These are phyloP conservation scores for Nicotiana tomentosiformis DNA, from an alignment of 257 asterid species.

Conservation along the genomic window DNA sequence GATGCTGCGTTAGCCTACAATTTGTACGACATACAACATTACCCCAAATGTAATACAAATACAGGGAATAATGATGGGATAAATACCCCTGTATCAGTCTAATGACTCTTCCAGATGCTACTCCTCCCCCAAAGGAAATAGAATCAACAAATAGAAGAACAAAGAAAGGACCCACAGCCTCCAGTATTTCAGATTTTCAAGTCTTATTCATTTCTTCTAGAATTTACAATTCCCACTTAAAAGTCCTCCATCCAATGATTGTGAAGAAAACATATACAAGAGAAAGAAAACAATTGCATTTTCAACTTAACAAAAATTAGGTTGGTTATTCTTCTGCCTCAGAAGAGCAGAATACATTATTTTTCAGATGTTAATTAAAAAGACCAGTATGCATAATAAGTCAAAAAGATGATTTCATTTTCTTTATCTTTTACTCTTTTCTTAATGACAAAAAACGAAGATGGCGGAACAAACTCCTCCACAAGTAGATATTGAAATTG, in stretches of 20 bases:
- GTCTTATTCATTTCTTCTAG: not conserved
- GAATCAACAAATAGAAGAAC: not conserved
- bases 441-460: not conserved
- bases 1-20: constrained; percentile 34
- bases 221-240: not conserved
- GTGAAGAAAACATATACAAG: not conserved
- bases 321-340: not conserved
- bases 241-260: not conserved
- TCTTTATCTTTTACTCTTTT: not conserved
- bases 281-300: not conserved
- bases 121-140: not conserved
- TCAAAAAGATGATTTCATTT: not conserved
- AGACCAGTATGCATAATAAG: not conserved
- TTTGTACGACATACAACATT: not conserved
- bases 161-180: not conserved
- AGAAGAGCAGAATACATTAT: not conserved
- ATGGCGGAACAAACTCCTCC: not conserved
- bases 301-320: not conserved
- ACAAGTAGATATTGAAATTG: not conserved
- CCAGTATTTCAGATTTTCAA: not conserved
- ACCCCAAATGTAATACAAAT: not conserved
- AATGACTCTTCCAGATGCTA: not conserved
- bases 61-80: not conserved
- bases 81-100: not conserved
- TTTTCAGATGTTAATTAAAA: not conserved